Conservation (phyloP, 2,329 filamentous ascomycete species). For the Colletotrichum sublineola region DNA sequence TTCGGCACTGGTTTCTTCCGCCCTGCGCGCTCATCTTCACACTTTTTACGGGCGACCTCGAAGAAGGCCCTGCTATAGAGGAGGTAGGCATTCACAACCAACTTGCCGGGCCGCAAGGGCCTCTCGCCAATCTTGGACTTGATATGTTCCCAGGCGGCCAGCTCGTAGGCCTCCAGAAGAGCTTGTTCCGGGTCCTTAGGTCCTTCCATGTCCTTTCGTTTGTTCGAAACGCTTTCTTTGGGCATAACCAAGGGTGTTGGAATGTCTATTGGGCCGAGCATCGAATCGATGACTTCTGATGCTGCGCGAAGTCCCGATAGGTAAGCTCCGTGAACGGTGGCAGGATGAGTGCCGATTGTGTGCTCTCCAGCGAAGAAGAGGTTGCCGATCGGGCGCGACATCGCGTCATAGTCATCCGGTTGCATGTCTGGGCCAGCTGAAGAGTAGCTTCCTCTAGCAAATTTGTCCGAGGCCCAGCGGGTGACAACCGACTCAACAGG, state of each 20-base stretch:
- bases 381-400: constrained; percentile 88
- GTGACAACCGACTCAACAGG: constrained; percentile 91
- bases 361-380: constrained; percentile 97
- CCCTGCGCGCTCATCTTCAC: constrained; percentile 73
- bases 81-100: constrained; percentile 86
- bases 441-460: constrained; percentile 95
- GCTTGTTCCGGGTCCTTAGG: constrained; percentile 64
- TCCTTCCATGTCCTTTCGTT: constrained; percentile 65
- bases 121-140: constrained; percentile 76
- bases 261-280: constrained; percentile 85
- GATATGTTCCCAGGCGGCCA: constrained; percentile 65
- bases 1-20: constrained; percentile 78
- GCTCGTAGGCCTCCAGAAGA: constrained; percentile 69
- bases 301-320: constrained; percentile 92
- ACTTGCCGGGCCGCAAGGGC: constrained; percentile 78
- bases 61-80: constrained; percentile 86
- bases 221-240: constrained; percentile 67
- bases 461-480: constrained; percentile 90
- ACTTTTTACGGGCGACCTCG: constrained; percentile 70
- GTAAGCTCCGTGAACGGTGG: constrained; percentile 97
- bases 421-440: constrained; percentile 87
- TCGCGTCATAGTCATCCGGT: constrained; percentile 90
- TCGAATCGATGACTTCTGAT: constrained; percentile 83
- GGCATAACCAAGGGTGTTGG: constrained; percentile 80
- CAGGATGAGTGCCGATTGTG: constrained; percentile 94